Conservation (phyloP, 352 stramenopile genomes). For the Pythium phragmiticola region DNA sequence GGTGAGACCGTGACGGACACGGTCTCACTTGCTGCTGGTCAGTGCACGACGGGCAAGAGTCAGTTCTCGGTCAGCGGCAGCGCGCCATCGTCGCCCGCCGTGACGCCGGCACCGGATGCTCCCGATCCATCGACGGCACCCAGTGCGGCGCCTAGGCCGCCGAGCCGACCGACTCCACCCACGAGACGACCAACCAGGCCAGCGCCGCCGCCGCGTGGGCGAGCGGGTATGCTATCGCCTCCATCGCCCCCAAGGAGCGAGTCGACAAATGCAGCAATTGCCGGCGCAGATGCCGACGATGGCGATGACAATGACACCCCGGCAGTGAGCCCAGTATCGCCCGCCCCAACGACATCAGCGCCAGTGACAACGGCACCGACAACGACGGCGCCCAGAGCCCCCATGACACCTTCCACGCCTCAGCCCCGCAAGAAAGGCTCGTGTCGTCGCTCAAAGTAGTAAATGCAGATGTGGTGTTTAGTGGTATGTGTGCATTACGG, state of each 20-base stretch:
- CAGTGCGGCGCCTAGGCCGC: neutral
- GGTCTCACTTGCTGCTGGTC: constrained; percentile 43
- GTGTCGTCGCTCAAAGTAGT: neutral
- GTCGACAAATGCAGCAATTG: constrained; percentile 11
- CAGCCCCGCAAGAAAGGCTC: constrained; percentile 3
- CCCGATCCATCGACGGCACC: neutral
- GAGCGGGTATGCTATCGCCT: neutral
- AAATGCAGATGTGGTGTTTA: neutral
- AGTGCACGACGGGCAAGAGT: constrained; percentile 44
- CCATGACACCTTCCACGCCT: neutral
- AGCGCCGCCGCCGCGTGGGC: too few relatives aligned
- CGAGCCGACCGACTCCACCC: neutral
- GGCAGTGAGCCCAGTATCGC: constrained; percentile 2
- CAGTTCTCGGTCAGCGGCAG: constrained; percentile 39
- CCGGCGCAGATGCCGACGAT: constrained; percentile 3
- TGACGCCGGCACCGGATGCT: neutral
- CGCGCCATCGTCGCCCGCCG: constrained; percentile 1
- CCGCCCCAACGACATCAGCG: constrained; percentile 5
- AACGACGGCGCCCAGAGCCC: constrained; percentile 7
- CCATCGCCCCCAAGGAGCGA: neutral
- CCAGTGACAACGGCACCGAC: constrained; percentile 3
- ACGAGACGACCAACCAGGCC: neutral
- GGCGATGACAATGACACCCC: neutral
- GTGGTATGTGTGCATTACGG: neutral
- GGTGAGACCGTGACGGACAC: constrained; percentile 59